Evolutionary conservation across 192 early-diverging fungal species (phyloP), one percentile per base, ranked within the genome.

Genomic region (Mortierella claussenii): DNA sequence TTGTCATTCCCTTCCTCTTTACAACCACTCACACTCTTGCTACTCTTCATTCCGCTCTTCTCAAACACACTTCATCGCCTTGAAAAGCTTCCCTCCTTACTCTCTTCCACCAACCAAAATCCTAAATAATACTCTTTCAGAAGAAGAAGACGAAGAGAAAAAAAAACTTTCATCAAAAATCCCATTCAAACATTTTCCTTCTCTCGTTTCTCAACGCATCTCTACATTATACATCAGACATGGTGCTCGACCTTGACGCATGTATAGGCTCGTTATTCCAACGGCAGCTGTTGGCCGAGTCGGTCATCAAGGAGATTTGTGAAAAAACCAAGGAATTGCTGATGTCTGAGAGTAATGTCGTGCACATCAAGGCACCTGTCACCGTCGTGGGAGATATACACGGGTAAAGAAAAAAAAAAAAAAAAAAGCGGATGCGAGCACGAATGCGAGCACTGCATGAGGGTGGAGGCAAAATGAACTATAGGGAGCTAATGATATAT

Each of bases 301-400:
- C 81, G 33, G 84, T 91, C 33, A 81, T 98, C 42, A 82, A 87
- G 54, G 91, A 93, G 69, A 85, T 98, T 18, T 97, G 96, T 67
- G 87, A 89, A 37, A 87, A 85, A 45, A 87, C 89, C 20, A 94
- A 94, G 55, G 89, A 93, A 28, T 70, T 97, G 46, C 79, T 98
- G 13, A 83, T 90, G 53, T 60, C 83, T 21, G 96, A 98, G 62
- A 89, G 92, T 53, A 98, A 98, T 83, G 92, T 96, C 30, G 83
- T 92, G 15, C 83, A 83, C 26, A 92, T 98, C 36, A 80, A 81
- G 21, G 91, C 96, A 12, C 97, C 97, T 30, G 92, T 94, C 31
- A 97, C 95, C 0, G 90, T 98, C 2, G 89, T 96, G n/a, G 94
- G 94, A 26, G 95, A 95, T 64, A 93, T 96, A 53, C 93, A 94